Base-by-base conservation (phyloP, 352 stramenopile genomes). In the Phytophthora meadii region DNA sequence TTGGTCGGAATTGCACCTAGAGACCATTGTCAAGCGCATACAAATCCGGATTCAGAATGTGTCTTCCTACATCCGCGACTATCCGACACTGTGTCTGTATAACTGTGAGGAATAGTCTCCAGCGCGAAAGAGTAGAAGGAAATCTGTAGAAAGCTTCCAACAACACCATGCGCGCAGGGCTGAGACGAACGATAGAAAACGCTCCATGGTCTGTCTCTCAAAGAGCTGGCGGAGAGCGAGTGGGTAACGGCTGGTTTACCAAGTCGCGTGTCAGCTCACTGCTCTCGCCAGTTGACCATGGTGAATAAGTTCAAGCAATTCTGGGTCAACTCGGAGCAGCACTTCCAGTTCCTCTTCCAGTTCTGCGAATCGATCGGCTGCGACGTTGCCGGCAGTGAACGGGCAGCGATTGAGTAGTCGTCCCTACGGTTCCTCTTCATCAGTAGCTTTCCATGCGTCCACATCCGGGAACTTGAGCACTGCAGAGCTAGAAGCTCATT, bases 301-400 rank as follows among this genome's bases (percentile, higher is more conserved):
- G 75, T 82, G 36, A 84, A 84, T 67, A 86, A 82, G 53, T 61
- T 86, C 54, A 76, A 74, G 47, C 68, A 61, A 8, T 86, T 86
- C 45, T 81, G n/a, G n/a, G n/a, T 86, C 64, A 77, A 75, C 65
- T 86, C 40, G 69, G 69, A 27, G 75, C 84, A 81, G 46, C 61
- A 77, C 39, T n/a, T 68, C 73, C 24, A 50, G 61, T 11, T 48
- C 65, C n/a, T 51, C 65, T 2, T 59, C 65, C 5, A 41, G 34
- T n/a, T 60, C 54, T 1, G 11, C 14, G 17, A 52, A 41, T 39
- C 30, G 32, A 10, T 56, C 58, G 10, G 30, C 60, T 1, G 45
- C 9, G 2, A 22, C 68, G 4, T 30, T 75, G 37, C 48, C 59
- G 3, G 30, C 57, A 5, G 53, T 54, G 1, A 72, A 53, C 24